Conservation (phyloP, 805 yeast species). For the Pichia eremophila region DNA sequence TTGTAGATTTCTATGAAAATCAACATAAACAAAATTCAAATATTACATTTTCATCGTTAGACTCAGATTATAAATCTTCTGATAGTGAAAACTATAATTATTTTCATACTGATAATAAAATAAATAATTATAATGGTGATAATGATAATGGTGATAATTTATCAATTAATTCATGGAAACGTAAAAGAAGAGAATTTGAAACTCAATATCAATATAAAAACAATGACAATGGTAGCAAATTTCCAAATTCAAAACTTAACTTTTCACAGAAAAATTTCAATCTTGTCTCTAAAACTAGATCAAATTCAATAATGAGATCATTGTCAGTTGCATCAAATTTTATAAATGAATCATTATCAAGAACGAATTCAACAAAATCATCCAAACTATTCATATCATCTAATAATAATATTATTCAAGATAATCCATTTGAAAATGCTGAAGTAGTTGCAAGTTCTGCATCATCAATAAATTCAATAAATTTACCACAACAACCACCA, state of each 20-base stretch:
- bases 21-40: slow-evolving; percentile 16
- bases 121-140: slow-evolving; percentile 26
- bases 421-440: slow-evolving; percentile 1
- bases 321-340: slow-evolving; percentile 22
- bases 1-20: slow-evolving; percentile 25
- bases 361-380: slow-evolving; percentile 23
- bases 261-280: not conserved
- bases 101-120: slow-evolving; percentile 12
- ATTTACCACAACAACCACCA: not conserved
- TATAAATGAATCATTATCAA: slow-evolving; percentile 18
- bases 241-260: not conserved
- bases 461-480: not conserved
- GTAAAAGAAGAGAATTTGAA: slow-evolving; percentile 39
- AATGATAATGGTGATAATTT: slow-evolving; percentile 37
- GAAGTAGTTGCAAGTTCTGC: not conserved
- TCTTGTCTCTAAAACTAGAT: not conserved
- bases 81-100: not conserved
- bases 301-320: slow-evolving; percentile 17
- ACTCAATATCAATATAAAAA: slow-evolving; percentile 5
- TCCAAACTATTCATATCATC: slow-evolving; percentile 21
- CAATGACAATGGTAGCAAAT: not conserved
- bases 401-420: not conserved
- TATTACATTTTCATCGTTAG: slow-evolving; percentile 12
- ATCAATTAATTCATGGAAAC: slow-evolving; percentile 45
- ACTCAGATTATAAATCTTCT: slow-evolving; percentile 4